Conservation (phyloP, 2,329 filamentous ascomycete species). For the Cladosporium austrohemisphaericum region DNA sequence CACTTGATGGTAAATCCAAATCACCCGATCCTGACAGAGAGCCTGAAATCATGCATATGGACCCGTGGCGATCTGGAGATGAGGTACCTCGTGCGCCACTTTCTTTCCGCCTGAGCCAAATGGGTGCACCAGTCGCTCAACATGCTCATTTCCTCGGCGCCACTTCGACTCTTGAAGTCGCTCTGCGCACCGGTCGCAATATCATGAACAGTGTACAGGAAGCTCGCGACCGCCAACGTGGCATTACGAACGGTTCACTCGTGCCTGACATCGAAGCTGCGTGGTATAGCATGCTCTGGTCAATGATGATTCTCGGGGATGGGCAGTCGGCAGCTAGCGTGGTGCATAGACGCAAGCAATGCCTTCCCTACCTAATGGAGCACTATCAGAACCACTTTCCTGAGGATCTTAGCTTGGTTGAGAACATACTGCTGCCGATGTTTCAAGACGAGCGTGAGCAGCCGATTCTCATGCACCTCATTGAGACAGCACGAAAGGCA, state of each 20-base stretch:
- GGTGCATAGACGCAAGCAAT: conserved; percentile 48
- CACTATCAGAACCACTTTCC: conserved; percentile 63
- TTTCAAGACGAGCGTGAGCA: conserved; percentile 52
- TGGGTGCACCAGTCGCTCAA: conserved; percentile 41
- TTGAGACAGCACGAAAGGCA: conserved; percentile 53
- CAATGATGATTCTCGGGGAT: conserved; percentile 46
- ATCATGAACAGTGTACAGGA: conserved; percentile 69
- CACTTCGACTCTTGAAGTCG: conserved; percentile 62
- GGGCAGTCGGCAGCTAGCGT: conserved; percentile 20
- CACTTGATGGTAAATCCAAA: conserved; percentile 37
- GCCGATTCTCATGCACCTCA: conserved; percentile 50
- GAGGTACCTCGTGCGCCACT: conserved; percentile 63
- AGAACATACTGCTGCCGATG: conserved; percentile 64
- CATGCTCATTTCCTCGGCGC: conserved; percentile 58
- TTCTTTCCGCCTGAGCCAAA: conserved; percentile 50
- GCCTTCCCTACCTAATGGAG: conserved; percentile 61
- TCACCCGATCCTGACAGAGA: conserved; percentile 25
- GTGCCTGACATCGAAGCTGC: conserved; percentile 54
- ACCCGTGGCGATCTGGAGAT: conserved; percentile 68
- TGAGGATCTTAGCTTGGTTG: conserved; percentile 68
- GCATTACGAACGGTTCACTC: conserved; percentile 29
- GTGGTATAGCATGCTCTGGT: conserved; percentile 72
- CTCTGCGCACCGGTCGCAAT: conserved; percentile 73
- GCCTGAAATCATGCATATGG: conserved; percentile 62
- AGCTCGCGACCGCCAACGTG: conserved; percentile 31